Evolutionary conservation across 1,139 yeast species (phyloP), one percentile per base, ranked within the genome.

Genomic region (Suhomyces anneliseae): DNA sequence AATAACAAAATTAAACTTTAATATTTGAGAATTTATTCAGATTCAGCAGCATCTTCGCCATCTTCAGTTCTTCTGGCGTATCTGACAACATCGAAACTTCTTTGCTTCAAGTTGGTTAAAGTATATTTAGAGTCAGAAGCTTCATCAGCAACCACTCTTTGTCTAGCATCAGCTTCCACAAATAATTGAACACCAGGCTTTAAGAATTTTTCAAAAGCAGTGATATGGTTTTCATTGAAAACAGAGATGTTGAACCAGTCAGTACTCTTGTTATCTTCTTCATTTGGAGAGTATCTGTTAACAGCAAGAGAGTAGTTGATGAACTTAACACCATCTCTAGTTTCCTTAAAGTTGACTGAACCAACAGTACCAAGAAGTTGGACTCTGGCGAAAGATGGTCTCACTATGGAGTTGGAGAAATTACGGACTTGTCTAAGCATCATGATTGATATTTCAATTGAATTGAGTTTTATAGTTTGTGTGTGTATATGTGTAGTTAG

Each of bases 311-410:
- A 67, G 60, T 75, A 75, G 47, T 62, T 66, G 58, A 73, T 62
- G 58, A 66, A 74, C 49, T 69, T 72, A 39, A 53, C 55, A 35
- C 76, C 77, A 46, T 65, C 68, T 47, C 62, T 66, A 51, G 75
- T 66, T 62, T 74, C 78, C 54, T 64, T 70, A 50, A 64, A 57
- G 43, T 65, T 59, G 46, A 74, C 67, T 46, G 52, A 61, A 14
- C 79, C 79, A 24, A 75, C 77, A 29, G 71, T 64, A 26, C 80
- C 80, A 43, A 73, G 58, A 52, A 75, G 62, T 57, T 68, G 74
- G 63, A 72, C 68, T 50, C 67, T 70, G 53, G 80, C 79, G 55
- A 74, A 73, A 15, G 70, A 65, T 34, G 49, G 53, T 59, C 71
- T 69, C 38, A 61, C 44, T 12, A 67, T 51, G 34, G 72, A 55